A percentile compares a stretch with the other conserved stretches of the same genome.
Conservation (phyloP, 2,329 filamentous ascomycete species). For the Microcyclosporella mali region DNA sequence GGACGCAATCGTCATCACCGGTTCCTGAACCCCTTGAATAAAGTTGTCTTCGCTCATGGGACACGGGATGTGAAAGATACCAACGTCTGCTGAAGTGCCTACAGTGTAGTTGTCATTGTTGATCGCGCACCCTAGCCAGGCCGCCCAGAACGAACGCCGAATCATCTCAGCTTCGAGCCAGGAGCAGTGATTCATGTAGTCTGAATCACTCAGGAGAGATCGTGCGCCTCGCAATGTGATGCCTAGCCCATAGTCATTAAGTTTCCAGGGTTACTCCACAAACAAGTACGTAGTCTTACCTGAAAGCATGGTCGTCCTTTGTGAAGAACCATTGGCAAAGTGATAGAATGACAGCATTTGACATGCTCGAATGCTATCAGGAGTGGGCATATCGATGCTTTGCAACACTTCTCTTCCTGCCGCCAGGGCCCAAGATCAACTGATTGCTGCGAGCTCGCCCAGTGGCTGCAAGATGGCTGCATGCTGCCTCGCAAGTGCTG, state of each 20-base stretch:
- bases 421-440: background rate
- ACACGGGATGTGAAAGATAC: background rate
- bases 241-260: background rate
- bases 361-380: constrained; percentile 2
- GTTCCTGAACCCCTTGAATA: background rate
- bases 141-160: constrained; percentile 2
- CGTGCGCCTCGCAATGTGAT: background rate
- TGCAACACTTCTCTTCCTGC: constrained; percentile 3
- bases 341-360: constrained; percentile 1
- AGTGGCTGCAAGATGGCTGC: background rate
- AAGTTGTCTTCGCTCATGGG: background rate
- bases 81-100: background rate
- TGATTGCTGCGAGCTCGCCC: background rate
- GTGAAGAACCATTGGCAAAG: constrained; percentile 1
- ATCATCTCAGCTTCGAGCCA: constrained; percentile 1
- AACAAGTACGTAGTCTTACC: background rate
- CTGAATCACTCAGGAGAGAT: too few species aligned
- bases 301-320: constrained; percentile 1
- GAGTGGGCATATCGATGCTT: constrained; percentile 1
- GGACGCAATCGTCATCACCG: background rate
- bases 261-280: background rate
- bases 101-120: constrained; percentile 3
- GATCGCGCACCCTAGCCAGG: background rate
- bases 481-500: background rate
- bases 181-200: background rate